Evolutionary conservation across 345 rosid genomes (phyloP).

Genomic region (Salix caprea): DNA sequence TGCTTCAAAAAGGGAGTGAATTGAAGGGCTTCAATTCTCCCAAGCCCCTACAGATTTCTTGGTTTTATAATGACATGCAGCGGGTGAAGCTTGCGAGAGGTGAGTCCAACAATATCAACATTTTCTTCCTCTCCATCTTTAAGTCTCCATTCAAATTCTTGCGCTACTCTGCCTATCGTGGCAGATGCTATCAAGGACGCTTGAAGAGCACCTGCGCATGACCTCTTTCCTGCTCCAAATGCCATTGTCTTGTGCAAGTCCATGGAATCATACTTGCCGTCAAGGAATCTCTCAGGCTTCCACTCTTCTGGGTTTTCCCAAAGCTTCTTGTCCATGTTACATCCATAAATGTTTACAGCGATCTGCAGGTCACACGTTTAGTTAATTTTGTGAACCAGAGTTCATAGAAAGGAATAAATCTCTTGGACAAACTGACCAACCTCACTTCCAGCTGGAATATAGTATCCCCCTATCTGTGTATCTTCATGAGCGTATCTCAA

Average conservation of each 20-base stretch:
- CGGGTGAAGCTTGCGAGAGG: conserved; percentile 73
- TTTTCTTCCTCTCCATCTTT: conserved; percentile 60
- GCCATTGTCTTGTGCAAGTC: conserved; percentile 89
- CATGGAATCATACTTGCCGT: conserved; percentile 38
- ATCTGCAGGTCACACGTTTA: conserved; percentile 39
- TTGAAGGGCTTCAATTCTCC: too few relatives aligned
- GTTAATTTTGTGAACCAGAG: too few relatives aligned
- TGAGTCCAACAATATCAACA: conserved; percentile 58
- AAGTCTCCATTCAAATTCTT: conserved; percentile 75
- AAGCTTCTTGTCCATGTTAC: conserved; percentile 75
- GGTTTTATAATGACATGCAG: conserved; percentile 51
- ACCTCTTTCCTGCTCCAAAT: conserved; percentile 79
- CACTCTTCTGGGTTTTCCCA: conserved; percentile 72
- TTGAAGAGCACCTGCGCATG: conserved; percentile 74
- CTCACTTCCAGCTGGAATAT: conserved; percentile 71
- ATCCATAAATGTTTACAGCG: conserved; percentile 79
- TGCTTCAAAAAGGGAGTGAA: too few relatives aligned
- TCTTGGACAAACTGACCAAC: conserved; percentile 21
- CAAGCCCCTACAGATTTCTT: conserved; percentile 19
- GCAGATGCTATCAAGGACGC: conserved; percentile 53
- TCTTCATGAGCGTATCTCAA: conserved; percentile 71
- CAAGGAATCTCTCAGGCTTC: conserved; percentile 73
- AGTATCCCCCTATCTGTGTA: conserved; percentile 67
- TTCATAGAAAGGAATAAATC: neutral
- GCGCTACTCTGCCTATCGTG: conserved; percentile 66